These are phyloP conservation scores for Porcisia deanei DNA, from an alignment of 208 protist genomes.

Conservation along the genomic window DNA sequence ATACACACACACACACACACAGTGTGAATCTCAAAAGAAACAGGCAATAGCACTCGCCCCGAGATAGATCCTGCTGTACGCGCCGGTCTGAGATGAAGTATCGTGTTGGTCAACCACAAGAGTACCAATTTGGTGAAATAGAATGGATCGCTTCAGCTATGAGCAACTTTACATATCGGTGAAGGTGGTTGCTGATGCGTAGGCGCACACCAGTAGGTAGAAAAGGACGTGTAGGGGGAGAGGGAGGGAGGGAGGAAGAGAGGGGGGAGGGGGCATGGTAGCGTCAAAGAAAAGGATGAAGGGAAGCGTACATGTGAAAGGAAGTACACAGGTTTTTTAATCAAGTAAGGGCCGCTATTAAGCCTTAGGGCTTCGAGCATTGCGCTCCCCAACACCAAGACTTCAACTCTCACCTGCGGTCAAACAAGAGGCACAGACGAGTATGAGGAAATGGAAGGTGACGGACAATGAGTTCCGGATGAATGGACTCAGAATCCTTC, in stretches of 20 bases:
- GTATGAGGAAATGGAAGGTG: neutral
- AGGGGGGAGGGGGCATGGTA: neutral
- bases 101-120: neutral
- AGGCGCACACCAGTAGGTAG: neutral
- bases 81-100: neutral
- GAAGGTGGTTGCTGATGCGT: neutral
- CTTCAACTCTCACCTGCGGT: neutral
- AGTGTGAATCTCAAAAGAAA: too few relatives aligned
- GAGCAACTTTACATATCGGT: neutral
- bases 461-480: neutral
- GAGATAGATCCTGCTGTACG: conserved; percentile 1
- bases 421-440: neutral
- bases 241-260: neutral
- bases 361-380: too few relatives aligned
- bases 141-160: conserved; percentile 15
- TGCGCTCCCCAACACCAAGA: neutral
- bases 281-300: neutral
- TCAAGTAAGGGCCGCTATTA: neutral
- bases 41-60: neutral
- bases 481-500: neutral
- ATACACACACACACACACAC: neutral
- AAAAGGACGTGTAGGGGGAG: neutral
- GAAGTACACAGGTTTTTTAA: neutral
- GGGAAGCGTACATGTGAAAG: neutral
- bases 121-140: neutral